These are phyloP conservation scores for Phaeotremella skinneri DNA, from an alignment of 768 basidiomycete genomes.

Conservation along the genomic window DNA sequence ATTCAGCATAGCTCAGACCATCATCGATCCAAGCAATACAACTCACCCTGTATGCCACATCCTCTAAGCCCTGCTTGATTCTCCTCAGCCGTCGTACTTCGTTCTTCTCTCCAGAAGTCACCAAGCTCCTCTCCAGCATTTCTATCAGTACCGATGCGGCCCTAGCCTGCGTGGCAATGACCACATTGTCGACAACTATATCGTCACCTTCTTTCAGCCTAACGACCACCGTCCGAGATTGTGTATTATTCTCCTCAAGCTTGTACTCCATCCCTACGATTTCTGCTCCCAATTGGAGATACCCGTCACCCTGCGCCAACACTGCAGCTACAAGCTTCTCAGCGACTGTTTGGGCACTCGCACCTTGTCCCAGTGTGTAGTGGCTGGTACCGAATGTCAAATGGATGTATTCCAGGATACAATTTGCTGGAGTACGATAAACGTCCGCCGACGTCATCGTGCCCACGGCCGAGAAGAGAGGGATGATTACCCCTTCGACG, in stretches of 20 bases:
- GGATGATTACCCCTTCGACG: slow-evolving; percentile 59
- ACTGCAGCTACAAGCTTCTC: slow-evolving; percentile 17
- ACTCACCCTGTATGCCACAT: slow-evolving; percentile 54
- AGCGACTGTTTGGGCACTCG: slow-evolving; percentile 45
- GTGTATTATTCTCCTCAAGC: slow-evolving; percentile 9
- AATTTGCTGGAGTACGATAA: slow-evolving; percentile 61
- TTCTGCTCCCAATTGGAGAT: slow-evolving; percentile 28
- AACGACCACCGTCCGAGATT: background rate
- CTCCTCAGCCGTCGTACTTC: slow-evolving; percentile 16
- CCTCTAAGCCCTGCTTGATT: slow-evolving; percentile 52
- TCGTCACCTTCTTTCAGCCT: slow-evolving; percentile 11
- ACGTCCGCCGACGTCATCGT: slow-evolving; percentile 63
- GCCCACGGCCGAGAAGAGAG: slow-evolving; percentile 71
- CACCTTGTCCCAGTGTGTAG: slow-evolving; percentile 64
- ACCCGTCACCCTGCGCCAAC: slow-evolving; percentile 20
- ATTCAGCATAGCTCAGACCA: background rate
- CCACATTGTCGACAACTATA: slow-evolving; percentile 61
- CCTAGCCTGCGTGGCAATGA: slow-evolving; percentile 73
- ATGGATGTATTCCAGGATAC: slow-evolving; percentile 71
- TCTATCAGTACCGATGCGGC: slow-evolving; percentile 61
- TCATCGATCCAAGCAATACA: too few relatives aligned
- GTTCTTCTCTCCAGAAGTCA: background rate
- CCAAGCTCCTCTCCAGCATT: slow-evolving; percentile 30
- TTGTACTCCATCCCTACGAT: slow-evolving; percentile 19
- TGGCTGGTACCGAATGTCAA: slow-evolving; percentile 66